phyloP scores from a whole-genome alignment of 129 eudicot species.

The Ambrosia artemisiifolia region DNA sequence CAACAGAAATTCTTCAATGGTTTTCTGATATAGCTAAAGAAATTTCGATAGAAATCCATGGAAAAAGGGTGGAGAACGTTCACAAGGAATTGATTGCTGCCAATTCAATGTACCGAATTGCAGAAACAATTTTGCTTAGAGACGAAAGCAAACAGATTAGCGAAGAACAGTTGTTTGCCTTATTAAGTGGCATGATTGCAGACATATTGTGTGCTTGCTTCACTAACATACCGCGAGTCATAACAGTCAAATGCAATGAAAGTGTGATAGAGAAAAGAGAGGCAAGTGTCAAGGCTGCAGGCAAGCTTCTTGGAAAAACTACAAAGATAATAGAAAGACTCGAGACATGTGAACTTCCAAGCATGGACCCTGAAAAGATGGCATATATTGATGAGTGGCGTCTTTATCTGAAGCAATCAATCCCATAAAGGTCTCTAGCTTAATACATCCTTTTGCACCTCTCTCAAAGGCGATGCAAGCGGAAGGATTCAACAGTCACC shows the following conservation, averaged over 20 bases:
- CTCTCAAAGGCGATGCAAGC: not conserved
- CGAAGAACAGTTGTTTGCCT: not conserved
- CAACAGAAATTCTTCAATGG: slow-evolving; percentile 12
- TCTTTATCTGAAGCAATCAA: not conserved
- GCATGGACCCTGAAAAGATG: slow-evolving; percentile 10
- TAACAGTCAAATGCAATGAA: not conserved
- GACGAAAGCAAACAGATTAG: not conserved
- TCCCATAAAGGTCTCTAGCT: not conserved
- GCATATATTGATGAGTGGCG: slow-evolving; percentile 11
- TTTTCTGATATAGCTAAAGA: slow-evolving; percentile 21
- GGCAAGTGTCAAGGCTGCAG: slow-evolving; percentile 17
- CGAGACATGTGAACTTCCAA: not conserved
- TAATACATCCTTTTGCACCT: not conserved
- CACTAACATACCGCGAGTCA: too few species aligned
- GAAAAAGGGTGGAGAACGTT: not conserved
- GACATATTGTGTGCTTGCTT: slow-evolving; percentile 20
- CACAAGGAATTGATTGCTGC: slow-evolving; percentile 16
- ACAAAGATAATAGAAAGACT: not conserved
- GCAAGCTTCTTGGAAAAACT: slow-evolving; percentile 26
- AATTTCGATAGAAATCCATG: not conserved
- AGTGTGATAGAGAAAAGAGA: slow-evolving; percentile 22
- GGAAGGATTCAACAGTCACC: not conserved
- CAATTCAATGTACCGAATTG: slow-evolving; percentile 39
- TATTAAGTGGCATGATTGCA: slow-evolving; percentile 7
- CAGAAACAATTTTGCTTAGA: not conserved